Evolutionary conservation across 345 rosid genomes (phyloP).

Genomic region (Turritis glabra): DNA sequence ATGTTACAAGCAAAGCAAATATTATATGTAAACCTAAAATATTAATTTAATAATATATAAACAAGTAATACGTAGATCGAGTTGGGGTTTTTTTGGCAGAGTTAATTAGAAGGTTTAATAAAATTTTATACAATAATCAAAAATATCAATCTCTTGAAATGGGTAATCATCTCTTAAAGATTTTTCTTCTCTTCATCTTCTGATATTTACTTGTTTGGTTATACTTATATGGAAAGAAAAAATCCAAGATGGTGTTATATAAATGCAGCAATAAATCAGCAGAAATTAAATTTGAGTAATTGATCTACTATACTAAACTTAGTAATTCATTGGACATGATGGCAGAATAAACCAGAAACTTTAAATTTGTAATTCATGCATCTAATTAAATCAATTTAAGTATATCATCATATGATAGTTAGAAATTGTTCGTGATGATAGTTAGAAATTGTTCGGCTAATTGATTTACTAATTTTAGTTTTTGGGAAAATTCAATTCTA

Average conservation of each 20-base stretch:
- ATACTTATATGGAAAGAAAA: not conserved
- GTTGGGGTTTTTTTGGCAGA: not conserved
- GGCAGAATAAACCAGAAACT: too few species aligned
- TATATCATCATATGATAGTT: not conserved
- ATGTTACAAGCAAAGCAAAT: constrained; percentile 44
- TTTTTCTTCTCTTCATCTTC: not conserved
- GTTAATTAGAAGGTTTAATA: not conserved
- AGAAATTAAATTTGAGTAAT: not conserved
- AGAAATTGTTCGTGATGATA: not conserved
- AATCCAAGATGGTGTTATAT: constrained; percentile 9
- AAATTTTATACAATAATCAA: not conserved
- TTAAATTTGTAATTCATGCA: not conserved
- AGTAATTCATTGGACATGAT: too few species aligned
- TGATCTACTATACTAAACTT: not conserved
- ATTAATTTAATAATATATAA: not conserved
- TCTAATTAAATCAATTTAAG: constrained; percentile 5
- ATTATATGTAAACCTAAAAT: constrained; percentile 10
- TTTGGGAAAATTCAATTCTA: not conserved
- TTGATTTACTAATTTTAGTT: not conserved
- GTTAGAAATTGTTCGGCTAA: not conserved
- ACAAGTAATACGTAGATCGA: not conserved
- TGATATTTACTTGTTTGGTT: constrained; percentile 9
- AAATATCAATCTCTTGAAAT: not conserved
- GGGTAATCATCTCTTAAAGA: not conserved
- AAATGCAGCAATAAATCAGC: not conserved